phyloP scores from a whole-genome alignment of 805 yeast species.

The Cyberlindnera samutprakarnensis region DNA sequence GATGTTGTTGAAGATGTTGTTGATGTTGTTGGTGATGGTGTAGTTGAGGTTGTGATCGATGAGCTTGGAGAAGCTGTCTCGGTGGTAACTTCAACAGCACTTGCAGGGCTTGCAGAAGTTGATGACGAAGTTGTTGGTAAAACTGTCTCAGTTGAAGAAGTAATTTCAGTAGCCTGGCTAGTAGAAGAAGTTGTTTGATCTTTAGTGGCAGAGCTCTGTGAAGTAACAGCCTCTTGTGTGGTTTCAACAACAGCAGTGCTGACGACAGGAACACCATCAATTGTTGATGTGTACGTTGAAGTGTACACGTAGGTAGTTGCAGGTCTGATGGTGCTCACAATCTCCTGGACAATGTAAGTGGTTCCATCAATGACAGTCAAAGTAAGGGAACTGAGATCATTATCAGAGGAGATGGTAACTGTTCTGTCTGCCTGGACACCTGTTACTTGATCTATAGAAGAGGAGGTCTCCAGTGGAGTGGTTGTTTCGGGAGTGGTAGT shows the following conservation, averaged over 20 bases:
- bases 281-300: conserved; percentile 15
- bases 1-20: conserved; percentile 1
- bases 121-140: background rate
- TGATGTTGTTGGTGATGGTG: conserved; percentile 1
- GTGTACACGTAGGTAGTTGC: conserved; percentile 18
- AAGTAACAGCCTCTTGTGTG: conserved; percentile 4
- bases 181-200: conserved; percentile 1
- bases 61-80: conserved; percentile 4
- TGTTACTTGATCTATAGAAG: conserved; percentile 78
- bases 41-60: conserved; percentile 2
- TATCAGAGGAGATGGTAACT: no score
- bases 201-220: conserved; percentile 1
- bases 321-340: conserved; percentile 20
- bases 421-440: conserved; percentile 80
- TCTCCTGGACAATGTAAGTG: conserved; percentile 18
- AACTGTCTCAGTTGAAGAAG: conserved; percentile 3
- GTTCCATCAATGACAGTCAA: conserved; percentile 19
- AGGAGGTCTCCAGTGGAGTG: conserved; percentile 59
- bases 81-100: conserved; percentile 1
- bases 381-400: no score
- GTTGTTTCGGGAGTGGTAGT: conserved; percentile 51
- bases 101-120: conserved; percentile 1
- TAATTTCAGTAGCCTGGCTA: background rate
- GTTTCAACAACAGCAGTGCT: conserved; percentile 8
- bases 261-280: conserved; percentile 14